Evolutionary conservation across 1,139 yeast genomes (phyloP).

Genomic region (Lipomyces yarrowii): DNA sequence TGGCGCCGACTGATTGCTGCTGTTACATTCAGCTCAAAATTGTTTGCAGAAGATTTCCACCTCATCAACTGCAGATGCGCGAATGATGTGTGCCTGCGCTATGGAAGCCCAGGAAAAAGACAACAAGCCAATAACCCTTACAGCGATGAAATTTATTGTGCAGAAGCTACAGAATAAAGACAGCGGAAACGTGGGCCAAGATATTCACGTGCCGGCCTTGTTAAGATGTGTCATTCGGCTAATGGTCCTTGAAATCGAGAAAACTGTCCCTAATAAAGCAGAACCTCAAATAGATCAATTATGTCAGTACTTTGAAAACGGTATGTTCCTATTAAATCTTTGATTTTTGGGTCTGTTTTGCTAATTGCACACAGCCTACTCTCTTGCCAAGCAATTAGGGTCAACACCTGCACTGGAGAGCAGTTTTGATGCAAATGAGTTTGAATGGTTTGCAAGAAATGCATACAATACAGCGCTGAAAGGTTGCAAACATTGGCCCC

Average conservation of each 20-base stretch:
- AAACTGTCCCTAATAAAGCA: not conserved
- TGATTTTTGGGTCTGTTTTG: not conserved
- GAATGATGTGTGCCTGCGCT: conserved; percentile 28
- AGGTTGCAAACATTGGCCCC: conserved; percentile 21
- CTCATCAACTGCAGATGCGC: conserved; percentile 11
- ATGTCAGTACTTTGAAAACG: conserved; percentile 27
- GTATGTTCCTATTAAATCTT: not conserved
- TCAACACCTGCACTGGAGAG: not conserved
- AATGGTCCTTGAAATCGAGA: conserved; percentile 13
- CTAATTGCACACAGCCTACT: conserved; percentile 2
- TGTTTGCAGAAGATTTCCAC: conserved; percentile 11
- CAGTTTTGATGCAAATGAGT: conserved; percentile 22
- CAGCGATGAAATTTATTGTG: conserved; percentile 21
- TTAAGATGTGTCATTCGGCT: conserved; percentile 25
- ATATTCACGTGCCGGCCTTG: conserved; percentile 8
- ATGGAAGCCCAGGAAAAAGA: conserved; percentile 28
- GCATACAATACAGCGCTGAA: conserved; percentile 31
- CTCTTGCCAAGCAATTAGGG: conserved; percentile 12
- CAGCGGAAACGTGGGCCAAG: not conserved
- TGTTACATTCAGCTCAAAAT: conserved; percentile 7
- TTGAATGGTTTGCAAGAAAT: conserved; percentile 30
- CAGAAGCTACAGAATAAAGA: conserved; percentile 2
- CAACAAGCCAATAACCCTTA: conserved; percentile 19
- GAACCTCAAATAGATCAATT: conserved; percentile 13
- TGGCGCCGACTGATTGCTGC: not conserved